Evolutionary conservation across 2,329 filamentous ascomycete species (phyloP).

Genomic region (Fusarium sp.): DNA sequence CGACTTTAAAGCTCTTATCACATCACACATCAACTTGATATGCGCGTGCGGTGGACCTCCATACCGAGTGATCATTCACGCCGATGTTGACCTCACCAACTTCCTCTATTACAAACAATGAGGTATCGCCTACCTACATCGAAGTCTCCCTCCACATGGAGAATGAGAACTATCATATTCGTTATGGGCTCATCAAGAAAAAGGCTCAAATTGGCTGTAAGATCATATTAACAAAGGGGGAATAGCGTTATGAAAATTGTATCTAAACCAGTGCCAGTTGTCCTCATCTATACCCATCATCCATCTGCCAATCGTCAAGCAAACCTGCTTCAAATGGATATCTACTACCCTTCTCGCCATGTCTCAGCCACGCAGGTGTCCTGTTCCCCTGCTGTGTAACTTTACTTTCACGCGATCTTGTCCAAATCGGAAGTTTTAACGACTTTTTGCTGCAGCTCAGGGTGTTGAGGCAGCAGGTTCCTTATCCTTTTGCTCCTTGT

Average conservation of each 20-base stretch:
- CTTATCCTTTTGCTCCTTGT: conserved; percentile 28
- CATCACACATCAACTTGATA: neutral
- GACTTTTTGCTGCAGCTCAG: neutral
- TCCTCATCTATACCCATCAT: conserved; percentile 29
- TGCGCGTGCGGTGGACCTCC: neutral
- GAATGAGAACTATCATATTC: neutral
- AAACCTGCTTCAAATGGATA: neutral
- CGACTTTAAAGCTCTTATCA: neutral
- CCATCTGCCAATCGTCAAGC: conserved; percentile 8
- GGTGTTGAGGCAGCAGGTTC: conserved; percentile 12
- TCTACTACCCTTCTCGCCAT: conserved; percentile 5
- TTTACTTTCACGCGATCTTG: neutral
- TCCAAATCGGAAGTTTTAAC: neutral
- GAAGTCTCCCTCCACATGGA: neutral
- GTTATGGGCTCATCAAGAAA: neutral
- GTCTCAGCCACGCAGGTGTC: conserved; percentile 6
- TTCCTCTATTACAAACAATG: neutral
- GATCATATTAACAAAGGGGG: conserved; percentile 27
- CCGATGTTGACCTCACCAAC: neutral
- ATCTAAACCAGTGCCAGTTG: conserved; percentile 44
- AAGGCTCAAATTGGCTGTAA: conserved; percentile 9
- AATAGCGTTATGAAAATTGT: conserved; percentile 44
- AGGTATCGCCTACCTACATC: neutral
- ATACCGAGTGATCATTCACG: neutral
- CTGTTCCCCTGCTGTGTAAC: neutral